phyloP scores from a whole-genome alignment of 345 rosid species.

The Populus deltoides region DNA sequence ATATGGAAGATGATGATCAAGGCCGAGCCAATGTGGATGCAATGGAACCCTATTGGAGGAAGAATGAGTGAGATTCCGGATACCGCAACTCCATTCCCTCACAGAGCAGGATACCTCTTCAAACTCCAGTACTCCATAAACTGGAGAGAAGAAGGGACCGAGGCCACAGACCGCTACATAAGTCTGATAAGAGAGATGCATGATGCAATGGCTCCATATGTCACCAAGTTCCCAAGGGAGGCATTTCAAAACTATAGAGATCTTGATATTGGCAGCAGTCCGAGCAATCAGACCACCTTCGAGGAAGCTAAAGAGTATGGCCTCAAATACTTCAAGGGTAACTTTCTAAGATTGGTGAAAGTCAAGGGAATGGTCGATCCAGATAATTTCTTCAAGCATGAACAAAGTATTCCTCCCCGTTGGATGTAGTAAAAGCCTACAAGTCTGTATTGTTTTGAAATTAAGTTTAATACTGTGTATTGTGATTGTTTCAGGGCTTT shows the following conservation, averaged over 20 bases:
- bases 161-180: not conserved
- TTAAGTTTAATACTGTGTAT: not conserved
- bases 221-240: not conserved
- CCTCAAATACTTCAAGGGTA: not conserved
- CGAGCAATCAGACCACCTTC: not conserved
- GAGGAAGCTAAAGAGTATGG: not conserved
- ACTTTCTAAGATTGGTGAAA: not conserved
- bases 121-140: constrained; percentile 1
- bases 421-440: not conserved
- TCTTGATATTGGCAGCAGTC: not conserved
- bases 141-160: constrained; percentile 1
- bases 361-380: not conserved
- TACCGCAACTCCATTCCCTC: constrained; percentile 13
- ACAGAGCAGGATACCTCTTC: constrained; percentile 13
- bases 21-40: not conserved
- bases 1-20: constrained; percentile 14
- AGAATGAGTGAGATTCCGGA: constrained; percentile 10
- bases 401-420: not conserved
- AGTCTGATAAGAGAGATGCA: constrained; percentile 4
- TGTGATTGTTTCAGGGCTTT: not conserved
- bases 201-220: not conserved
- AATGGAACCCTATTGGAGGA: constrained; percentile 20
- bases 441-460: not conserved
- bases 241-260: constrained; percentile 4
- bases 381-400: constrained; percentile 1